These are phyloP conservation scores for Psilocybe cubensis DNA, from an alignment of 768 basidiomycete genomes.

Conservation along the genomic window DNA sequence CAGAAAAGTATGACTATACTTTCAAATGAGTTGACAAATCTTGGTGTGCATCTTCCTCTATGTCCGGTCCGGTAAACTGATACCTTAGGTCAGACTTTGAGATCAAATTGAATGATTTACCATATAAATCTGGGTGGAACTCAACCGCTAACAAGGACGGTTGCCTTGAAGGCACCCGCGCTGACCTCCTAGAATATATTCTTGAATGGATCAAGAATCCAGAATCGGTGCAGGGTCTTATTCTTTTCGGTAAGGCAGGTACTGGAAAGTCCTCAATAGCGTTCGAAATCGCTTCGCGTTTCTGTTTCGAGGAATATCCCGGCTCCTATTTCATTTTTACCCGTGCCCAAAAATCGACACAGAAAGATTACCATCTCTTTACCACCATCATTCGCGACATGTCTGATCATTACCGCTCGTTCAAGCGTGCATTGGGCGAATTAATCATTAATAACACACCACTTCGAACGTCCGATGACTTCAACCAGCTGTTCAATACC, in stretches of 20 bases:
- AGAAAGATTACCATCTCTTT: background rate
- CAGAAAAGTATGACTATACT: background rate
- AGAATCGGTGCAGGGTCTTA: background rate
- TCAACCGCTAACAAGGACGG: constrained; percentile 1
- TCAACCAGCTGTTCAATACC: constrained; percentile 1
- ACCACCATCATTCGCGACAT: constrained; percentile 5
- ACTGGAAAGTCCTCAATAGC: constrained; percentile 6
- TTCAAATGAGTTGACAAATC: background rate
- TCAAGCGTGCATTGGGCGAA: background rate
- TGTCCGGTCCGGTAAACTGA: background rate
- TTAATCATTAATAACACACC: constrained; percentile 1
- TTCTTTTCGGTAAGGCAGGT: constrained; percentile 5
- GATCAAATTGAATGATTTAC: constrained; percentile 2
- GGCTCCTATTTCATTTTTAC: background rate
- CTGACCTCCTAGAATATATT: constrained; percentile 4
- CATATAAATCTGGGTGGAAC: background rate
- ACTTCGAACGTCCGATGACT: background rate
- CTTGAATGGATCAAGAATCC: constrained; percentile 1
- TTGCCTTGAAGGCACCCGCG: background rate
- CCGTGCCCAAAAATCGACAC: background rate
- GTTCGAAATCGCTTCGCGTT: background rate
- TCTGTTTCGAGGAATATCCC: background rate
- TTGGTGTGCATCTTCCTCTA: background rate
- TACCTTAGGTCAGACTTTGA: background rate
- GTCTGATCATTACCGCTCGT: background rate